Conservation (phyloP, 169 alveolate species). For the Plasmodium gaboni region DNA sequence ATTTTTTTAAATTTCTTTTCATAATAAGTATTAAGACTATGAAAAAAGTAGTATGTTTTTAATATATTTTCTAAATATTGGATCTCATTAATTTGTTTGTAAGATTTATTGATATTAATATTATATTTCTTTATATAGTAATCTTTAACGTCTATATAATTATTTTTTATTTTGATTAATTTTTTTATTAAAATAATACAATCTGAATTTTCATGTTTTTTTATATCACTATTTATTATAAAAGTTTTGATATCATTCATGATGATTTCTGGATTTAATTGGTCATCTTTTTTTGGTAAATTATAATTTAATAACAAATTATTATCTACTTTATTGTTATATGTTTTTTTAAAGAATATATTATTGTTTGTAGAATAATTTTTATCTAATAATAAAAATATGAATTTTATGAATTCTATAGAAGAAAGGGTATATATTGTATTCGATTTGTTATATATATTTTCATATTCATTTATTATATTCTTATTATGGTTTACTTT, state of each 20-base stretch:
- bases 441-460: background rate
- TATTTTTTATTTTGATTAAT: slow-evolving; percentile 69
- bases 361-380: background rate
- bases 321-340: background rate
- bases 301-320: background rate
- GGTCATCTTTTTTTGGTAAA: background rate
- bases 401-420: slow-evolving; percentile 11
- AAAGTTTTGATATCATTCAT: slow-evolving; percentile 20
- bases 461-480: too few species aligned
- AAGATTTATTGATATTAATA: slow-evolving; percentile 10
- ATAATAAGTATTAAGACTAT: slow-evolving; percentile 46
- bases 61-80: slow-evolving; percentile 21
- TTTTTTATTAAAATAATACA: slow-evolving; percentile 39
- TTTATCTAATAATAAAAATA: slow-evolving; percentile 17
- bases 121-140: slow-evolving; percentile 60
- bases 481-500: too few species aligned
- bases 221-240: slow-evolving; percentile 6
- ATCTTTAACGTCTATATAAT: slow-evolving; percentile 63
- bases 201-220: slow-evolving; percentile 22
- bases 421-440: background rate
- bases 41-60: slow-evolving; percentile 33
- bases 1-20: slow-evolving; percentile 67
- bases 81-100: slow-evolving; percentile 11
- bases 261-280: slow-evolving; percentile 18
- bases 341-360: background rate